Evolutionary conservation across 164 flowering plant genomes (phyloP).

Genomic region (Vitis rupestris): DNA sequence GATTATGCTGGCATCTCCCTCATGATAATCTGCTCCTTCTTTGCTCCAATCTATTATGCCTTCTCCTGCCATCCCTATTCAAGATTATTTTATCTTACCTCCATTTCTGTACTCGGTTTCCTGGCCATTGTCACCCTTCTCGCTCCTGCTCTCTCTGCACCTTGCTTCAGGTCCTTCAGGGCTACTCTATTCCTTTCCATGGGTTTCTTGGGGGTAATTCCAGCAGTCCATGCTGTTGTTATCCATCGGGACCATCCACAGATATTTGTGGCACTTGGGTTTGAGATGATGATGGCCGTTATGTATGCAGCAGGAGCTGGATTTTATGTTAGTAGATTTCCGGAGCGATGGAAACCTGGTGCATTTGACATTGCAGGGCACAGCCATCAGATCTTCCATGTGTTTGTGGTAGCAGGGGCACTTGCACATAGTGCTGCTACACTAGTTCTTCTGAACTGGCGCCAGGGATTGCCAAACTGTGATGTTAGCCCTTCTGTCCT

Average conservation of each 20-base stretch:
- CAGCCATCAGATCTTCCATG: constrained; percentile 97
- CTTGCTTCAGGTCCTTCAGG: constrained; percentile 64
- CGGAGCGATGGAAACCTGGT: constrained; percentile 94
- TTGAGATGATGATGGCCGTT: constrained; percentile 73
- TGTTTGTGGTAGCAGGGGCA: constrained; percentile 82
- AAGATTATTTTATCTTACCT: constrained; percentile 56
- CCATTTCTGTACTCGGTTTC: constrained; percentile 61
- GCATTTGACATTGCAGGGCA: constrained; percentile 88
- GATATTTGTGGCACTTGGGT: constrained; percentile 50
- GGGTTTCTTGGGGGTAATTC: constrained; percentile 91
- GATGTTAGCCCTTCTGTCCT: background rate
- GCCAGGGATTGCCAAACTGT: constrained; percentile 41
- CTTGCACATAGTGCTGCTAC: constrained; percentile 79
- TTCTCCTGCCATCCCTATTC: constrained; percentile 59
- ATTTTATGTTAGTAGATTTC: constrained; percentile 72
- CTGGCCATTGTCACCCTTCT: constrained; percentile 66
- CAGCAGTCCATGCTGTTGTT: constrained; percentile 70
- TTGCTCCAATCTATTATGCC: constrained; percentile 81
- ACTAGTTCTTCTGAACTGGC: constrained; percentile 63
- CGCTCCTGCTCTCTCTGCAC: constrained; percentile 61
- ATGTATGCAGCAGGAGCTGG: constrained; percentile 62
- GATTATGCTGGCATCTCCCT: constrained; percentile 92
- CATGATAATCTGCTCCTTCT: constrained; percentile 91
- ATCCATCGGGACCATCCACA: constrained; percentile 56
- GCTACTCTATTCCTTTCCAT: constrained; percentile 74